Base-by-base conservation (phyloP, 2,329 filamentous ascomycete species). In the Aciculosporium take region DNA sequence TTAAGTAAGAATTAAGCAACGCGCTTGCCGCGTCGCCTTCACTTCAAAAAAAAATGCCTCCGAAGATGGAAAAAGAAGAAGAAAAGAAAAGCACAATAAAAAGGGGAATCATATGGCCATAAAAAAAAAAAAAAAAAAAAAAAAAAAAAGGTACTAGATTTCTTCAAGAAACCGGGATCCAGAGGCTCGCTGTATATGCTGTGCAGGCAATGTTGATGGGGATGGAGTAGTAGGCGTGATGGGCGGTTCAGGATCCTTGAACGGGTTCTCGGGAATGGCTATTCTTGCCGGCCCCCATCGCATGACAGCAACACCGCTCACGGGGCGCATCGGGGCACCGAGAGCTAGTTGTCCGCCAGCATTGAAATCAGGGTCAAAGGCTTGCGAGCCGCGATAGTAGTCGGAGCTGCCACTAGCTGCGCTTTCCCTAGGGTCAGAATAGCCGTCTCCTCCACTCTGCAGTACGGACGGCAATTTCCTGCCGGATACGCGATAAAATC, bases 281-380 rank as follows among this genome's bases (percentile, higher is more conserved):
- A 74, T 77, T 41, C 76, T 70, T 15, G 72, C 76, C 13, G 79
- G 79, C n/a, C 79, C 74, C n/a, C 74, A 69, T 46, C 76, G 68
- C 53, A 78, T 69, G 25, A 78, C 63, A n/a, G 72, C 68, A 4
- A 77, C 61, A 8, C 75, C 74, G 51, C 74, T 78, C 41, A 73
- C 67, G 24, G 72, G 72, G 35, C 73, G 66, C 71, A 77, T 77
- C 5, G 73, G 72, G 7, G 66, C 62, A 15, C 73, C 74, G 8
- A 77, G 61, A 7, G 74, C 67, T 27, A 76, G 57, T 42, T 65
- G 65, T 33, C 53, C 60, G 8, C 59, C 50, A 32, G 59, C 46
- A 45, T 55, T 46, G 39, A 53, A 46, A 33, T 53, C 47, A 23
- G 63, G 57, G 8, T 62, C 57, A 45, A 66, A 69, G 20, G 64